phyloP scores from a whole-genome alignment of 2,329 filamentous ascomycete genomes.

The Decorospora gaudefroyi region DNA sequence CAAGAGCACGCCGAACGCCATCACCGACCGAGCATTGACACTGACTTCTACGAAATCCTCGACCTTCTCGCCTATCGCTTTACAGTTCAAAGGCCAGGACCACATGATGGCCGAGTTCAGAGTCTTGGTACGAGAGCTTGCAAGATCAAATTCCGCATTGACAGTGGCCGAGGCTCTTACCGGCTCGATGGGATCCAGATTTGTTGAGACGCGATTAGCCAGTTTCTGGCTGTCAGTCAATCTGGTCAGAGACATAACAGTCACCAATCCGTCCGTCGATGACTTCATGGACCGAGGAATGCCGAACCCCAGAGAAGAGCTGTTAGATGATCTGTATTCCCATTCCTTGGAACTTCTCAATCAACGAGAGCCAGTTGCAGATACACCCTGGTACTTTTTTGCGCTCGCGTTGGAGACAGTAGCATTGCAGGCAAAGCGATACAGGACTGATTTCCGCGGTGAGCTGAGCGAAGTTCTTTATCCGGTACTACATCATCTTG shows the following conservation, averaged over 20 bases:
- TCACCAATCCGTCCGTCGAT: slow-evolving; percentile 61
- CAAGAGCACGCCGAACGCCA: slow-evolving; percentile 7
- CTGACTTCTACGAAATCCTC: slow-evolving; percentile 26
- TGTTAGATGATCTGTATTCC: slow-evolving; percentile 68
- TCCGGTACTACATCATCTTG: slow-evolving; percentile 85
- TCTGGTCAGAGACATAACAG: slow-evolving; percentile 64
- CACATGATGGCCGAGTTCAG: slow-evolving; percentile 66
- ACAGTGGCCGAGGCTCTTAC: slow-evolving; percentile 68
- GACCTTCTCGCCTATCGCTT: slow-evolving; percentile 64
- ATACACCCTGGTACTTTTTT: slow-evolving; percentile 70
- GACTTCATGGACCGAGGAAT: slow-evolving; percentile 65
- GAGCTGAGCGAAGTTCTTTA: slow-evolving; percentile 92
- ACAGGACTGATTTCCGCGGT: slow-evolving; percentile 70
- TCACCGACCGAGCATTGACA: slow-evolving; percentile 23
- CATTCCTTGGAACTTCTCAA: slow-evolving; percentile 67
- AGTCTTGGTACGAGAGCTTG: slow-evolving; percentile 61
- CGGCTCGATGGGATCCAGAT: slow-evolving; percentile 62
- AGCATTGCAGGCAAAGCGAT: slow-evolving; percentile 71
- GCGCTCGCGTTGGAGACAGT: slow-evolving; percentile 81
- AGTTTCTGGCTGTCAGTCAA: slow-evolving; percentile 81
- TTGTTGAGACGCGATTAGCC: slow-evolving; percentile 65
- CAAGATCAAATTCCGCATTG: slow-evolving; percentile 48
- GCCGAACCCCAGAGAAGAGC: slow-evolving; percentile 33
- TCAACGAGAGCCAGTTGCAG: slow-evolving; percentile 43
- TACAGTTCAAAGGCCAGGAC: slow-evolving; percentile 65